phyloP scores from a whole-genome alignment of 1,284 basidiomycete species.

The Fereydounia khargensis region DNA sequence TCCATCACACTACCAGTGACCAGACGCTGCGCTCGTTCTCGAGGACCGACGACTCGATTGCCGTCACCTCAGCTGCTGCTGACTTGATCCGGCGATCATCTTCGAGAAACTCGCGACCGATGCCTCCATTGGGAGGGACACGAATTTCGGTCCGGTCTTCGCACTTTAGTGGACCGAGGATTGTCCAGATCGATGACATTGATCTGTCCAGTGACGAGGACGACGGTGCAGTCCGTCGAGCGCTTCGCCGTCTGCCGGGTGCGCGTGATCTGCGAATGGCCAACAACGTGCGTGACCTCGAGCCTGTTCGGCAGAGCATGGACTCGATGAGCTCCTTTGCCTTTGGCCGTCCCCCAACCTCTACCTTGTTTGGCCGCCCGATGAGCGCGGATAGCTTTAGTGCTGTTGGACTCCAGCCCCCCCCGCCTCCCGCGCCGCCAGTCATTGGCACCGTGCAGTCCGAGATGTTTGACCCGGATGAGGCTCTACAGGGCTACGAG shows the following conservation, averaged over 20 bases:
- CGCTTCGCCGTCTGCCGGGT: slow-evolving; percentile 45
- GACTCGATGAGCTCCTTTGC: slow-evolving; percentile 28
- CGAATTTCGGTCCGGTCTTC: too few relatives aligned
- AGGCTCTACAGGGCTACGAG: slow-evolving; percentile 47
- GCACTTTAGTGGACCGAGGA: slow-evolving; percentile 16
- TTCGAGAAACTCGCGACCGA: too few relatives aligned
- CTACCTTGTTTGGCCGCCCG: neutral
- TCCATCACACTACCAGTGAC: slow-evolving; percentile 41
- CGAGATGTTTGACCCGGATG: slow-evolving; percentile 49
- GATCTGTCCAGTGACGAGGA: slow-evolving; percentile 54
- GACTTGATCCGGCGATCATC: too few relatives aligned
- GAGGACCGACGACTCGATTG: neutral
- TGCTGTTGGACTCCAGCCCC: too few relatives aligned
- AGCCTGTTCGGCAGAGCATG: slow-evolving; percentile 24
- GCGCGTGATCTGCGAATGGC: slow-evolving; percentile 48
- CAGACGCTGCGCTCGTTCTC: slow-evolving; percentile 41
- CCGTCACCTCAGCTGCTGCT: too few relatives aligned
- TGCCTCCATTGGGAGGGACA: too few relatives aligned
- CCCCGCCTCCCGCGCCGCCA: slow-evolving; percentile 9
- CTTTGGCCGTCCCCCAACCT: neutral
- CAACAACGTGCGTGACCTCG: slow-evolving; percentile 39
- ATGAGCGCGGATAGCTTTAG: slow-evolving; percentile 19
- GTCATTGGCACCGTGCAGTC: slow-evolving; percentile 39
- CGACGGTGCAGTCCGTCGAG: slow-evolving; percentile 44
- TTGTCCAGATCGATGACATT: slow-evolving; percentile 53